Percentiles rank a stretch among this genome's conserved stretches.
phyloP scores from a whole-genome alignment of 495 filamentous ascomycete genomes.

The Trichoderma erinaceum region DNA sequence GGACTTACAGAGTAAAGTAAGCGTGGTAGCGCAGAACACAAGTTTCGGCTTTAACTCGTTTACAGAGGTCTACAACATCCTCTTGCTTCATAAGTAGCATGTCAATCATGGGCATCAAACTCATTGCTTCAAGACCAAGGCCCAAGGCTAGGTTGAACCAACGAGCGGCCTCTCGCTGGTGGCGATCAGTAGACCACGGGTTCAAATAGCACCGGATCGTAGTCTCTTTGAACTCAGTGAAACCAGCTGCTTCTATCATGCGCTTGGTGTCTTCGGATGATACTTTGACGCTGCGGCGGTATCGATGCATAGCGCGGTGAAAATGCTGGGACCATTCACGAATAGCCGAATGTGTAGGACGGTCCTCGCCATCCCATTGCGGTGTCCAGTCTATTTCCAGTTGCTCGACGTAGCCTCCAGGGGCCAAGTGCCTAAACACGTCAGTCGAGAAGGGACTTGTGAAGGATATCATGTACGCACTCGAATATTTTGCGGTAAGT shows the following conservation, averaged over 20 bases:
- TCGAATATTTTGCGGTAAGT: slow-evolving; percentile 64
- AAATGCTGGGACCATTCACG: slow-evolving; percentile 65
- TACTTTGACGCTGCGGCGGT: slow-evolving; percentile 57
- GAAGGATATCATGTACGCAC: slow-evolving; percentile 37
- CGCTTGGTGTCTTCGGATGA: slow-evolving; percentile 57
- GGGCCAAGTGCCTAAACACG: slow-evolving; percentile 61
- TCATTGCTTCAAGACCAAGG: slow-evolving; percentile 66
- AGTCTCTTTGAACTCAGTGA: slow-evolving; percentile 73
- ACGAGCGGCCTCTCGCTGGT: slow-evolving; percentile 63
- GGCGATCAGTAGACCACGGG: slow-evolving; percentile 65
- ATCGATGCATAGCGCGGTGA: slow-evolving; percentile 60
- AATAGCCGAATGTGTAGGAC: slow-evolving; percentile 44
- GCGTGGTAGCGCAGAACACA: slow-evolving; percentile 60
- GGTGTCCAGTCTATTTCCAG: slow-evolving; percentile 85
- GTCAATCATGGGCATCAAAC: slow-evolving; percentile 67
- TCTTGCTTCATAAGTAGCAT: slow-evolving; percentile 56
- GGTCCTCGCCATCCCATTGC: slow-evolving; percentile 62
- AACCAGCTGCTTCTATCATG: slow-evolving; percentile 65
- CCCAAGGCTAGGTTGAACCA: slow-evolving; percentile 82
- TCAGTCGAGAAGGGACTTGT: slow-evolving; percentile 8
- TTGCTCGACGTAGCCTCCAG: slow-evolving; percentile 79
- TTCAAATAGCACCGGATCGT: slow-evolving; percentile 69
- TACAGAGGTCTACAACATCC: slow-evolving; percentile 56
- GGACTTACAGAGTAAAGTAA: slow-evolving; percentile 63
- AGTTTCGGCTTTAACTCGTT: slow-evolving; percentile 63